Evolutionary conservation across 768 basidiomycete genomes (phyloP), one percentile per base, ranked within the genome.

Genomic region (Auriscalpium orientale): DNA sequence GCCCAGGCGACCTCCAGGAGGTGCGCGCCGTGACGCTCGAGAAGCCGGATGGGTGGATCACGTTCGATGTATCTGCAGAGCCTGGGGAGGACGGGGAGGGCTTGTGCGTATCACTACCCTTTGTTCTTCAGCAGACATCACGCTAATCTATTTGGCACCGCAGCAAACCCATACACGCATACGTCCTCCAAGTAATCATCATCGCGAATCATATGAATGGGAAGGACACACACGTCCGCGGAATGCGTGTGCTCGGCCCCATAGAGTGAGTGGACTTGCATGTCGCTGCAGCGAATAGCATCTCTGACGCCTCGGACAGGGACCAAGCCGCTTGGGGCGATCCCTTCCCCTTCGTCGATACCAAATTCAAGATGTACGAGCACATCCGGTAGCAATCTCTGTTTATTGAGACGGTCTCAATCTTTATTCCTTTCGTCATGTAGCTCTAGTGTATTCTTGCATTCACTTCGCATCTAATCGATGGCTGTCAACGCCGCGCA

Each of bases 181-280:
- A 95, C 65, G 82, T 98, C 10, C 71, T 99, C 3, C 93, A 98
- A 68, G 78, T 98, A 45, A 86, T 95, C 56, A 81, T 99, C 49
- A 77, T 93, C 13, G 84, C 88, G 20, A 99, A 98, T 67, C 94
- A 98, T 67, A 88, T 97, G 86, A 98, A 95, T 64, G 97, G 97
- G 7, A 98, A 98, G 68, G 97, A 99, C 71, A 98, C 97, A 9
- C 97, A 99, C 72, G 90, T 99, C 16, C 83, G 97, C 12, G 95
- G 95, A 4, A 71, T 98, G 43, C 83, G 79, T 37, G 79, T 98
- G n/a, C 81, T 92, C 53, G 95, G 93, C 0, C 89, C 92, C 3
- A 70, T 83, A 8, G 88, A 87, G 95, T 95, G 67, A 57, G 81
- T 71, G 11, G 53, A 69, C 66, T 49, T 9, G 18, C 20, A 50